phyloP scores from a whole-genome alignment of 495 filamentous ascomycete genomes.

The Neurospora tetraspora region DNA sequence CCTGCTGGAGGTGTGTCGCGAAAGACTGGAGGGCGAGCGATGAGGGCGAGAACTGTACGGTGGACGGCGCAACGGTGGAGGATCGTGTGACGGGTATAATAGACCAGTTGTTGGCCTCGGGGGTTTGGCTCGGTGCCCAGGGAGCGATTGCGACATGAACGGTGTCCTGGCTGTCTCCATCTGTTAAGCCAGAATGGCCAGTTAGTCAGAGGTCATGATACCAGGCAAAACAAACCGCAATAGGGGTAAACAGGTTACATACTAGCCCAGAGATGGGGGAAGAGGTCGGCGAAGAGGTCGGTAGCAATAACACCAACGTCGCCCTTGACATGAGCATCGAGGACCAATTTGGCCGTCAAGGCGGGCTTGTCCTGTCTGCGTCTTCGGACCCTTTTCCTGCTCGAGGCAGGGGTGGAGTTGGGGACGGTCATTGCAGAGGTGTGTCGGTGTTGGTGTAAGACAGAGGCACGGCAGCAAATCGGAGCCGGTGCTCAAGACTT shows the following conservation, averaged over 20 bases:
- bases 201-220: constrained; percentile 6
- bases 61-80: constrained; percentile 54
- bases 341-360: constrained; percentile 47
- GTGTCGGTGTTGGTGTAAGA: neutral
- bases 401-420: neutral
- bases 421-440: neutral
- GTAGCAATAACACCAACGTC: constrained; percentile 81
- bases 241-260: constrained; percentile 2
- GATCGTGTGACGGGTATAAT: constrained; percentile 66
- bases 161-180: constrained; percentile 23
- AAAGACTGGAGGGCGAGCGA: constrained; percentile 73
- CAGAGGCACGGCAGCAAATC: neutral
- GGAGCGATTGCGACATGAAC: constrained; percentile 73
- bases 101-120: constrained; percentile 66
- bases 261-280: constrained; percentile 46
- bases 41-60: constrained; percentile 72
- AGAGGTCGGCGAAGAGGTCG: constrained; percentile 74
- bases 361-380: constrained; percentile 47
- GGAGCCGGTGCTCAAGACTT: neutral
- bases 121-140: constrained; percentile 54
- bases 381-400: constrained; percentile 33
- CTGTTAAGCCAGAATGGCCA: constrained; percentile 10
- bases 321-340: constrained; percentile 79
- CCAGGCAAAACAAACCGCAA: neutral
- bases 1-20: constrained; percentile 46